Evolutionary conservation across 768 basidiomycete species (phyloP).

Genomic region (Sutorius australiensis): DNA sequence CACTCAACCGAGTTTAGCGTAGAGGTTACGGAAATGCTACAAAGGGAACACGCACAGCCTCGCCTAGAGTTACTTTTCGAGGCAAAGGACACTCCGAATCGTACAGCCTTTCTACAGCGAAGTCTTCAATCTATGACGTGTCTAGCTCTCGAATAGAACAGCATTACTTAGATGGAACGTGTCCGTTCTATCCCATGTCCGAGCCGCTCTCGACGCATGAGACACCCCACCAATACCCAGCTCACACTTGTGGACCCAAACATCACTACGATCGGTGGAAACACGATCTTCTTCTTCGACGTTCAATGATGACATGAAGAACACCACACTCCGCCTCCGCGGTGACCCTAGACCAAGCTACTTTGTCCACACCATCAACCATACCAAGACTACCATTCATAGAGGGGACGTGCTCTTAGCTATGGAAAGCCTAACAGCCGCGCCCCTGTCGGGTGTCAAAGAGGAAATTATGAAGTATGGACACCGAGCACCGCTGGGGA

Average conservation of each 20-base stretch:
- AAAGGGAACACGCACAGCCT: not conserved
- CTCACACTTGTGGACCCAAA: not conserved
- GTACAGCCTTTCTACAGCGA: not conserved
- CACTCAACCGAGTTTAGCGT: not conserved
- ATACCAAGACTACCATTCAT: not conserved
- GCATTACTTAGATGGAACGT: not conserved
- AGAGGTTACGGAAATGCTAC: not conserved
- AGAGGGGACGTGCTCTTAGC: not conserved
- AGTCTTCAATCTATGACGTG: not conserved
- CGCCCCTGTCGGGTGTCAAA: too few species aligned
- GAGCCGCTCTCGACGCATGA: slow-evolving; percentile 19
- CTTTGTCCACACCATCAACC: not conserved
- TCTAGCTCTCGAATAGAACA: not conserved
- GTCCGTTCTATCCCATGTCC: slow-evolving; percentile 8
- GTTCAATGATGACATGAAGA: slow-evolving; percentile 4
- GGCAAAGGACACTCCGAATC: not conserved
- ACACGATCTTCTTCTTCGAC: not conserved
- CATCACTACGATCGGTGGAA: not conserved
- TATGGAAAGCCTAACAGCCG: too few species aligned
- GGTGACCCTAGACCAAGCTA: slow-evolving; percentile 1
- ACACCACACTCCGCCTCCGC: not conserved
- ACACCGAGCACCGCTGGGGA: too few species aligned
- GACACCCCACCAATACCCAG: not conserved
- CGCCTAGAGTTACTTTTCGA: too few species aligned
- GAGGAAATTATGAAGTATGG: too few species aligned